These are phyloP conservation scores for Amaranthus tricolor DNA, from an alignment of 179 eudicot genomes.

Conservation along the genomic window DNA sequence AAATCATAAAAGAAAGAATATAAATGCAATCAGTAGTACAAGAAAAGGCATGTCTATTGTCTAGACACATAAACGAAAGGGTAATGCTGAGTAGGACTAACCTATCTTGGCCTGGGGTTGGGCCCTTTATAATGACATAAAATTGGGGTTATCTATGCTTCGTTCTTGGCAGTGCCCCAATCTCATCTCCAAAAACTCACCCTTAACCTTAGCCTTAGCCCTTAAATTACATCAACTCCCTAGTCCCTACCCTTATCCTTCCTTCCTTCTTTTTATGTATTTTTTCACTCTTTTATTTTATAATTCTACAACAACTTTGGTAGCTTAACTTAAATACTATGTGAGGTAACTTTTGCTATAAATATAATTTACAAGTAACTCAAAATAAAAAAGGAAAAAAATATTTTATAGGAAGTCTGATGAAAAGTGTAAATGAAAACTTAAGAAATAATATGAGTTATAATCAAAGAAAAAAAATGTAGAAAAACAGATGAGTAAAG, in stretches of 20 bases:
- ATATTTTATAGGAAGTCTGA: no score
- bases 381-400: no score
- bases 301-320: background rate
- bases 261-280: background rate
- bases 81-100: background rate
- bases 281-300: background rate
- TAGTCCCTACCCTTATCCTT: background rate
- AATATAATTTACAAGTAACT: no score
- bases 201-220: background rate
- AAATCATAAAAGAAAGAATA: background rate
- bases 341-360: no score
- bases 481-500: no score
- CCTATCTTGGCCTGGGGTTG: background rate
- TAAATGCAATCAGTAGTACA: background rate
- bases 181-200: slow-evolving; percentile 1
- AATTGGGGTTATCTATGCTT: slow-evolving; percentile 3
- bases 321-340: no score
- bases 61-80: slow-evolving; percentile 17
- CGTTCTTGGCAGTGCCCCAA: background rate
- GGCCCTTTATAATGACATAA: background rate
- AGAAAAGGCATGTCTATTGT: slow-evolving; percentile 5
- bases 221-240: no score
- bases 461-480: no score
- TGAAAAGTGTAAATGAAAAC: no score
- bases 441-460: no score